Evolutionary conservation across 1,284 basidiomycete species (phyloP), one percentile per base, ranked within the genome.

Genomic region (Marasmius fiardii): DNA sequence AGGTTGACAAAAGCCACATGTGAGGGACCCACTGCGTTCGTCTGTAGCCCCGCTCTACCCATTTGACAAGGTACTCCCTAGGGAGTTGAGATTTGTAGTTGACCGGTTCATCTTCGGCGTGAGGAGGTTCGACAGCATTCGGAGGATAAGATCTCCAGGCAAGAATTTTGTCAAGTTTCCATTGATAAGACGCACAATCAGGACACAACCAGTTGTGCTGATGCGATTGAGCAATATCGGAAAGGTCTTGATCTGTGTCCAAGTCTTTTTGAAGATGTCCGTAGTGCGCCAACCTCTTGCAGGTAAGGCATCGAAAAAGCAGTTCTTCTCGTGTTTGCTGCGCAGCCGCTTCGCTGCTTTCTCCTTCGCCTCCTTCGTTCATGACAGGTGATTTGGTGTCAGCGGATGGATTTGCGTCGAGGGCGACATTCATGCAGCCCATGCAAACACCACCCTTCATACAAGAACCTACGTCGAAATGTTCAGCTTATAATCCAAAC

Each of bases 61-160:
- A 97, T 68, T 97, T 97, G 56, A 96, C 83, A 8, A 97, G 82
- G 65, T 97, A 96, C 70, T 95, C 92, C 55, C 93, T 77, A 20
- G 90, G 90, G 12, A 94, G 76, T 44, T 73, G 65, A 28, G 75
- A 71, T 67, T 85, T 92, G 68, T 78, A 77, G 62, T 83, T 73
- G 1, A 81, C 76, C 20, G 73, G 64, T 60, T 82, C 75, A 54
- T 74, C 72, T 18, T 65, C 60, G 11, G 71, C 63, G 31, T 66
- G 70, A 33, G 72, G 60, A 3, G 80, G 72, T 66, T 90, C 85
- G 7, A 77, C 66, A 26, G 83, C 85, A 58, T 79, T 77, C 1
- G 79, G 68, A 26, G 90, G 90, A 64, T 82, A 86, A 7, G 92
- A 88, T 35, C 93, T 80, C 95, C 95, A 98, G 0, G 93, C 95